Base-by-base conservation (phyloP, 148 eudicot species). In the Polygonum maritimum region DNA sequence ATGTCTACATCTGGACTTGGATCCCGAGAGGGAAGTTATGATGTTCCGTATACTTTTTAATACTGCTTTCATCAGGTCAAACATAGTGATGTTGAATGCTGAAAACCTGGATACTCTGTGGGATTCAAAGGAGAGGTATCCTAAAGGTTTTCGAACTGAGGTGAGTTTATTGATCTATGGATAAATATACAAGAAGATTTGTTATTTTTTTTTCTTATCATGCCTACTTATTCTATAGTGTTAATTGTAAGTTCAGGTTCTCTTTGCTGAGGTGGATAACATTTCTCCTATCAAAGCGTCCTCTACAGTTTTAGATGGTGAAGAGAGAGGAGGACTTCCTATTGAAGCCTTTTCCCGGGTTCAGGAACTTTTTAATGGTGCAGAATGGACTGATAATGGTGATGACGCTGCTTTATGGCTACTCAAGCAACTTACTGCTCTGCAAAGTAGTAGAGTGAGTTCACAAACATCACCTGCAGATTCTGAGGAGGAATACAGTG, bases 301-400 rank as follows among this genome's bases (percentile, higher is more conserved):
- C 74, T 87, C 93, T 22, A 44, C 93, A 36, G 84, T 91, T 51
- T 82, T 96, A 76, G 88, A 89, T 75, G 94, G 96, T 69, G 98
- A 89, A 75, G 99, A 92, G 78, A 88, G 82, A 84, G 99, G 97
- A 71, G 99, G 99, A 36, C 81, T 96, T 85, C 99, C 99, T 73
- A 90, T 96, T 73, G 99, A 96, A 88, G 99, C 99, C 48, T 96
- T 96, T 84, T 92, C 97, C 52, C 87, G 87, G 86, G 99, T 92
- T 75, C 97, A 92, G 81, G 99, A 96, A 84, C 89, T 96, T 76
- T 96, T 96, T 80, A 88, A 75, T 84, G 99, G 91, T 65, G 86
- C 85, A 75, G 98, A 91, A 52, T 96, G 99, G 99, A 89, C 80
- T 75, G 99, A 96, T 71, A 85, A 80, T 73, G 80, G 85, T 80